These are phyloP conservation scores for Nicotiana sylvestris DNA, from an alignment of 257 asterid species.

Conservation along the genomic window DNA sequence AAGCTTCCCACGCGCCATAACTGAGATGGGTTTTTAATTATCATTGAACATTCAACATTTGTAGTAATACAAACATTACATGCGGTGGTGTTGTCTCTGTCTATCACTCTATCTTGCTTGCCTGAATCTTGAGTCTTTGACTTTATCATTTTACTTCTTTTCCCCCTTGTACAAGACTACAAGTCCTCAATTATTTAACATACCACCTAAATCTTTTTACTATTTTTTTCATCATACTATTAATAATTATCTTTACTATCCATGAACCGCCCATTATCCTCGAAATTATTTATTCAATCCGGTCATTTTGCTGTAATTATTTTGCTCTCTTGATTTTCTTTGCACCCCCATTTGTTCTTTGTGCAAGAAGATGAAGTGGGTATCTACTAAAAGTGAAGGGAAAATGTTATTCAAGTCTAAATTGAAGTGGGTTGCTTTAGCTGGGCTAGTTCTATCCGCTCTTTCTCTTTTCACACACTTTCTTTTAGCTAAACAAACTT, in stretches of 20 bases:
- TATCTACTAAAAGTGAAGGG: conserved; percentile 50
- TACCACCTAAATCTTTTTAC: neutral
- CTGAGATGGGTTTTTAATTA: neutral
- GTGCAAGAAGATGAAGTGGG: conserved; percentile 53
- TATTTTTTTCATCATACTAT: neutral
- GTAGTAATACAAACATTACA: neutral
- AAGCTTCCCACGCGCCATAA: neutral
- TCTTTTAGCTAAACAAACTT: conserved; percentile 77
- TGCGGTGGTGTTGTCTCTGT: neutral
- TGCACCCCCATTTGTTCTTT: neutral
- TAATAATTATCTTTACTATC: neutral
- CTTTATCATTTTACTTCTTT: neutral
- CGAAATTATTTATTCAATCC: neutral
- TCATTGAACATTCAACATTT: neutral
- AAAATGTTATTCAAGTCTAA: conserved; percentile 65
- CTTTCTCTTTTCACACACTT: conserved; percentile 81
- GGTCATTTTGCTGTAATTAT: neutral
- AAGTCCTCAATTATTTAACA: neutral
- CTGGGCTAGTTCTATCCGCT: conserved; percentile 73
- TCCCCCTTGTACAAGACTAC: no score
- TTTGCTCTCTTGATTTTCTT: neutral
- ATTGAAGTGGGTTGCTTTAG: conserved; percentile 73
- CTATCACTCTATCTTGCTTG: neutral
- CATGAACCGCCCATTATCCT: neutral
- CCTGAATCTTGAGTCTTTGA: neutral